Base-by-base conservation (phyloP, 306 rosid species). In the Prunus armeniaca region DNA sequence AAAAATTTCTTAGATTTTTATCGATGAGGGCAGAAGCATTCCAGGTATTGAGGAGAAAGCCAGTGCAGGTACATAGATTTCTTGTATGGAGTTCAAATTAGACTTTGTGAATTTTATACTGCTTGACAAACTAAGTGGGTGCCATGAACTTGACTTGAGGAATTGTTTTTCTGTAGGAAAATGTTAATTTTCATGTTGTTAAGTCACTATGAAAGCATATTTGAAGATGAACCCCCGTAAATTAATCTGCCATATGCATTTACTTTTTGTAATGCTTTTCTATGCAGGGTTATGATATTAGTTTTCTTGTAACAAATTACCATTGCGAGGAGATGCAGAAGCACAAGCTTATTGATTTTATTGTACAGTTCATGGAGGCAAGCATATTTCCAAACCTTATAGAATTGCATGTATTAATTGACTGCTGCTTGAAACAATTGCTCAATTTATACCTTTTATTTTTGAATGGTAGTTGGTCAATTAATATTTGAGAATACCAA, bases 1-100 rank as follows among this genome's bases (percentile, higher is more conserved):
- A 95, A 80, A 95, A 95, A 73, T 95, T 95, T 65, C 99, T 95
- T 65, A 86, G 99, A 83, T 95, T 95, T 89, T 80, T 95, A 84
- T 92, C 97, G 27, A 95, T 90, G 99, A 90, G 99, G 80, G 99
- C 97, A 19, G 99, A 95, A 89, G 97, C 97, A 74, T 95, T 95
- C 81, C 97, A 95, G 83, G 99, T 95, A 60, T 78, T 90, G 73
- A 88, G 99, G 87, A 85, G 99, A 86, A 95, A 89, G 81, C 99
- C 97, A 17, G 93, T 92, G 66, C 99, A 90, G 97, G 99, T 92
- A 73, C 24, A 54, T 80, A 77, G 43, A 52, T 41, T 65, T 71
- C 47, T 27, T 65, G 56, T 58, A 15, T 52, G 41, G 12, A 10
- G 43, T 13, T 32, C 12, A 64, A 12, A 4, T 60, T 49, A 3